phyloP scores from a whole-genome alignment of 257 asterid species.

The Nicotiana sylvestris region DNA sequence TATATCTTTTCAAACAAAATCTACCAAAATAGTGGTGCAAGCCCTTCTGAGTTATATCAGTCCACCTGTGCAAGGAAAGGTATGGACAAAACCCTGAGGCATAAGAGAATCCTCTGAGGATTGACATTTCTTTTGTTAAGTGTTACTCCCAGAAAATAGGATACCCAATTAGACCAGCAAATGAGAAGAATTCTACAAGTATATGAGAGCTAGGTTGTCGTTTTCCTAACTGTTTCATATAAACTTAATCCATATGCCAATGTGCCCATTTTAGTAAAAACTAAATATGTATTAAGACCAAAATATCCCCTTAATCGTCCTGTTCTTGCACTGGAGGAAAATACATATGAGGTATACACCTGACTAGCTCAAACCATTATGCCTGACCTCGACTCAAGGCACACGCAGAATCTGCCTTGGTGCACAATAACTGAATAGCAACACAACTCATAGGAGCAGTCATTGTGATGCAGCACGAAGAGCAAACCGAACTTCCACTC shows the following conservation, averaged over 20 bases:
- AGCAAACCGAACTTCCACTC: neutral
- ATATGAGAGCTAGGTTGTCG: neutral
- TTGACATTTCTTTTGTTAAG: neutral
- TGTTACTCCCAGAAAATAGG: neutral
- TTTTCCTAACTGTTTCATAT: neutral
- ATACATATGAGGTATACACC: neutral
- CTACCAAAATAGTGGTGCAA: neutral
- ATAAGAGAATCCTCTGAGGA: neutral
- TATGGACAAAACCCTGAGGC: neutral
- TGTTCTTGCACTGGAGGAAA: neutral
- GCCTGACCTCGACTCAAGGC: neutral
- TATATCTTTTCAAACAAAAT: neutral
- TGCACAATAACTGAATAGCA: neutral
- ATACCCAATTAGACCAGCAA: neutral
- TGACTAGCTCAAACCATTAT: neutral
- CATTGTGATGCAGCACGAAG: neutral
- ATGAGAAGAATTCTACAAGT: neutral
- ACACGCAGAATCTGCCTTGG: neutral
- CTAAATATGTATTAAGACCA: neutral
- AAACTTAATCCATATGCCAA: neutral
- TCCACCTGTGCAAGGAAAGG: neutral
- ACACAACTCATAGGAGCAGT: neutral
- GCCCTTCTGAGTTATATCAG: neutral
- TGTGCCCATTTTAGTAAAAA: neutral
- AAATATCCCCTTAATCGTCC: neutral